Base-by-base conservation (phyloP, 306 rosid genomes). In the Castanea sativa region DNA sequence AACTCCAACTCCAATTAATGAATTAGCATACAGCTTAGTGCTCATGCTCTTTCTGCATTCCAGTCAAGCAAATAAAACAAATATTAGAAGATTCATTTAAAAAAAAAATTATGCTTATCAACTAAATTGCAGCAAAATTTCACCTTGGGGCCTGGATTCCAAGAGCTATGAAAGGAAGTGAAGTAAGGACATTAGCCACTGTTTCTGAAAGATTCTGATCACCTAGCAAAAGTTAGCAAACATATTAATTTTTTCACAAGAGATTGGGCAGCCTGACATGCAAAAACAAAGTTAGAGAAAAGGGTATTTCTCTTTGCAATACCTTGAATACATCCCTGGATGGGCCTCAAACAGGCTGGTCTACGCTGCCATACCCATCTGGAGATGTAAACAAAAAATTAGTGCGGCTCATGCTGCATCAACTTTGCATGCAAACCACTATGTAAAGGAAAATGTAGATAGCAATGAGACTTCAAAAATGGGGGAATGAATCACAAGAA, bases 1-100 rank as follows among this genome's bases (percentile, higher is more conserved):
- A 85, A 96, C 89, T 86, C 99, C 99, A 79, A 96, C 99, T 83
- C 99, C 99, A 71, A 96, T 91, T 81, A 96, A 85, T 51, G 99
- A 96, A 85, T 93, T 96, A 81, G 98, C 99, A 85, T 96, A 96
- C 74, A 96, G 74, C 85, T 93, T 93, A 75, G 85, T 84, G 74
- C n/a, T 82, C 51, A 88, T 71, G 87, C 84, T 89, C 93, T 87
- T 96, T 96, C 99, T 96, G 83, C 81, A 80, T 72, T 74, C 80
- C 55, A 69, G 56, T 11, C 57, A 69, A 19, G 45, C 32, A 55
- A 51, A 82, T 69, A 73, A 65, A 71, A 23, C 35, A 10, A 71
- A 70, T 15, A 21, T 71, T 5, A 11, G 14, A 21, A 21, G 32
- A 0, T 7, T 69, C 49, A 23, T 35, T 33, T 19, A 10, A 10